Conservation (phyloP, 1,284 basidiomycete species). For the Marasmius sp. region DNA sequence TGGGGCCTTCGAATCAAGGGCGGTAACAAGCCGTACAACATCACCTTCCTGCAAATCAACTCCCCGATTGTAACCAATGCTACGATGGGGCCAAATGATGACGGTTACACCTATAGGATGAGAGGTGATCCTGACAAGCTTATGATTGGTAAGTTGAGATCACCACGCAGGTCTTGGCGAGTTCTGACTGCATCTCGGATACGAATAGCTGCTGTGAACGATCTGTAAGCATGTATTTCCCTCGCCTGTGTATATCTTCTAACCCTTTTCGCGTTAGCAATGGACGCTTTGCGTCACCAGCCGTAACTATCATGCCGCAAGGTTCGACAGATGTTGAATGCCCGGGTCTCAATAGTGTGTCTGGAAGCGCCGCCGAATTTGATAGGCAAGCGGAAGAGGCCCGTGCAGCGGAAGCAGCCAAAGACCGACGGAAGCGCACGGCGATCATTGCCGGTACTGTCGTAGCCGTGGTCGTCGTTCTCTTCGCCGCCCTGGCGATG, state of each 20-base stretch:
- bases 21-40: constrained; percentile 46
- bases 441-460: constrained; percentile 28
- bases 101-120: constrained; percentile 48
- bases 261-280: constrained; percentile 16
- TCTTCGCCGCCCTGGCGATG: background rate
- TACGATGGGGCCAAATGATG: constrained; percentile 36
- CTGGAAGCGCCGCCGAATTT: constrained; percentile 20
- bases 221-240: constrained; percentile 31
- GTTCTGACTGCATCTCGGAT: background rate
- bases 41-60: constrained; percentile 39
- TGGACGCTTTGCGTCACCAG: constrained; percentile 34
- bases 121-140: constrained; percentile 37
- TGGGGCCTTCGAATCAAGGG: constrained; percentile 47
- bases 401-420: background rate
- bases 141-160: constrained; percentile 40
- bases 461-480: constrained; percentile 13
- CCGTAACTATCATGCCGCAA: constrained; percentile 25
- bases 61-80: constrained; percentile 45
- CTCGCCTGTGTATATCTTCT: background rate
- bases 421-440: constrained; percentile 13
- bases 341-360: constrained; percentile 21
- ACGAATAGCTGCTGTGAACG: constrained; percentile 35
- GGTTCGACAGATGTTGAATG: constrained; percentile 26
- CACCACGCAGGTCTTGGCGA: too few relatives aligned
- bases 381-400: constrained; percentile 16